Percentiles rank a stretch among this genome's conserved stretches.
phyloP scores from a whole-genome alignment of 2,329 filamentous ascomycete genomes.

The Zymoseptoria ardabiliae region DNA sequence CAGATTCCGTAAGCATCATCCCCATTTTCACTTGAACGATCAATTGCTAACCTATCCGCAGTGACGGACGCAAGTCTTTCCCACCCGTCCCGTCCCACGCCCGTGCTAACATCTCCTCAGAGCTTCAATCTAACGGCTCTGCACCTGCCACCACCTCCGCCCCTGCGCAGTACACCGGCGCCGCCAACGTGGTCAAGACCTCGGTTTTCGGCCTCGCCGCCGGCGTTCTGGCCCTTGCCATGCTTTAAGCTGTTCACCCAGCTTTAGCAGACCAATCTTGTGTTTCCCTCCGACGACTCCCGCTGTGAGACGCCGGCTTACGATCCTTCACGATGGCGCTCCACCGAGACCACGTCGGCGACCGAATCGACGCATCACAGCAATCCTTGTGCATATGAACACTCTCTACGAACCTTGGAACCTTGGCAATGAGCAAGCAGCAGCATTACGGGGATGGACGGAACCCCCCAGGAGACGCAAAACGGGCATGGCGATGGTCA shows the following conservation, averaged over 20 bases:
- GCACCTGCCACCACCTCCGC: slow-evolving; percentile 10
- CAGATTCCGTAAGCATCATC: slow-evolving; percentile 14
- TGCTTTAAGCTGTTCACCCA: slow-evolving; percentile 20
- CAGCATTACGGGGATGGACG: background rate
- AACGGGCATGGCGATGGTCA: background rate
- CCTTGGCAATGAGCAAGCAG: background rate
- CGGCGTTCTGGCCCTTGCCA: slow-evolving; percentile 23
- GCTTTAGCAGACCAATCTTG: background rate
- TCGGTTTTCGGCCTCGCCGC: slow-evolving; percentile 26
- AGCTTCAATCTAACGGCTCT: slow-evolving; percentile 12
- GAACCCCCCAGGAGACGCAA: background rate
- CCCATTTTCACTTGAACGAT: slow-evolving; percentile 6
- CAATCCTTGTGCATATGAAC: slow-evolving; percentile 1
- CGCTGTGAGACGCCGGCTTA: background rate
- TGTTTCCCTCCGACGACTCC: background rate
- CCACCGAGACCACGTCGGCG: background rate
- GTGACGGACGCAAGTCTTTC: too few species aligned
- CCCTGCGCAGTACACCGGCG: slow-evolving; percentile 26
- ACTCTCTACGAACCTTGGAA: background rate
- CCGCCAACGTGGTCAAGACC: slow-evolving; percentile 20
- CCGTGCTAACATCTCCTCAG: slow-evolving; percentile 1
- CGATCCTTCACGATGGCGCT: background rate
- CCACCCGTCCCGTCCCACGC: too few species aligned
- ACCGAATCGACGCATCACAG: background rate
- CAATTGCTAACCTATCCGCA: background rate